Percentiles rank a stretch among this genome's conserved stretches.
phyloP scores from a whole-genome alignment of 306 rosid genomes.

The Clitoria ternatea region DNA sequence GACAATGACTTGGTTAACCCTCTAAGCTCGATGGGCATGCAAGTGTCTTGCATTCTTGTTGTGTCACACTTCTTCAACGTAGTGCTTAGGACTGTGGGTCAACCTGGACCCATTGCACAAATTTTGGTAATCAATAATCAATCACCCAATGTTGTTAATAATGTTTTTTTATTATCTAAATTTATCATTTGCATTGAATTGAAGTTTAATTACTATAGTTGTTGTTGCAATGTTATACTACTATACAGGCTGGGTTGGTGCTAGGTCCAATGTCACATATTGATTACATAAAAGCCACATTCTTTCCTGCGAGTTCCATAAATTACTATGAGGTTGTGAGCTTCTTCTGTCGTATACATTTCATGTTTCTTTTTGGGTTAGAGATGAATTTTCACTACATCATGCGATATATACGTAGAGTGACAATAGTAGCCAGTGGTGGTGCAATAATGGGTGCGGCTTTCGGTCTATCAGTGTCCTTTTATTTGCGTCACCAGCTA shows the following conservation, averaged over 20 bases:
- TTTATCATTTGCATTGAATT: background rate
- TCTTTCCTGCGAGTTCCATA: constrained; percentile 58
- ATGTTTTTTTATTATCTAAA: background rate
- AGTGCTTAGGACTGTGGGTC: constrained; percentile 70
- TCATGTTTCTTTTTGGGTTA: constrained; percentile 81
- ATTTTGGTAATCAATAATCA: constrained; percentile 46
- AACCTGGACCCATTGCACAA: constrained; percentile 90
- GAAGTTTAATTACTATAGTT: background rate
- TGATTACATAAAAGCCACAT: constrained; percentile 24
- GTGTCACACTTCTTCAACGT: constrained; percentile 82
- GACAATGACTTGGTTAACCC: constrained; percentile 60
- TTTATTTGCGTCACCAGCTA: constrained; percentile 42
- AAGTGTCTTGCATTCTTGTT: constrained; percentile 82
- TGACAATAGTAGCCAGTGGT: constrained; percentile 45
- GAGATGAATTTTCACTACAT: constrained; percentile 54
- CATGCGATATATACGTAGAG: constrained; percentile 35
- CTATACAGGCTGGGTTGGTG: constrained; percentile 87
- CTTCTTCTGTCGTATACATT: constrained; percentile 71
- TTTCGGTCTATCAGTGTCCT: constrained; percentile 57
- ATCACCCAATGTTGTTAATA: background rate
- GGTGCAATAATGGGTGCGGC: constrained; percentile 42
- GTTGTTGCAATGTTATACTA: background rate
- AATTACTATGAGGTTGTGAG: constrained; percentile 85
- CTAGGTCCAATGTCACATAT: constrained; percentile 77
- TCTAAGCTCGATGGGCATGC: constrained; percentile 83